These are phyloP conservation scores for Flammula alnicola DNA, from an alignment of 1,284 basidiomycete species.

Conservation along the genomic window DNA sequence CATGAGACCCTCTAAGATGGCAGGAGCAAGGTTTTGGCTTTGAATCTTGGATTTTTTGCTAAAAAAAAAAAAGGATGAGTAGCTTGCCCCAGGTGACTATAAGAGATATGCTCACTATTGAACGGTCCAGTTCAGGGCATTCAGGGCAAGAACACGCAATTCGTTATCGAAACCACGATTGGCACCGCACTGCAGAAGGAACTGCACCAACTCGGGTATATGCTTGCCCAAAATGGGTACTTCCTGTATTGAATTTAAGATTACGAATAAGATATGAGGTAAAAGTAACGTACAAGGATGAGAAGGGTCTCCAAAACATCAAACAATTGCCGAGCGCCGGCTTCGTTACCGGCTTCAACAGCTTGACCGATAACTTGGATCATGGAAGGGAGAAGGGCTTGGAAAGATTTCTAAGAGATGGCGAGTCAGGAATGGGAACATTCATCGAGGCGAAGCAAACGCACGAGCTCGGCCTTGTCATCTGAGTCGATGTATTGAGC, in stretches of 20 bases:
- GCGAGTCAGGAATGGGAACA: conserved; percentile 1
- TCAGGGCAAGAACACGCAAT: conserved; percentile 90
- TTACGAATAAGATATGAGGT: neutral
- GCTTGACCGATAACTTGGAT: conserved; percentile 89
- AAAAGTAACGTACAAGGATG: conserved; percentile 66
- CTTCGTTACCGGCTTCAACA: conserved; percentile 84
- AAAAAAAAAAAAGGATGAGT: conserved; percentile 12
- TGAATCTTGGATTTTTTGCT: conserved; percentile 98
- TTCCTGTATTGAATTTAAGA: conserved; percentile 59
- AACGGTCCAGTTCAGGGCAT: conserved; percentile 95
- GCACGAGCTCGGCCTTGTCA: conserved; percentile 86
- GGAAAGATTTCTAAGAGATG: conserved; percentile 77
- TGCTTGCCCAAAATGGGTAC: conserved; percentile 90
- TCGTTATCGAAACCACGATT: conserved; percentile 83
- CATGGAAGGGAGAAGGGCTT: conserved; percentile 88
- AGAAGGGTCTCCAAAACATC: conserved; percentile 97
- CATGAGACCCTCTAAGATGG: conserved; percentile 91
- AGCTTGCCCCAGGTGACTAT: neutral
- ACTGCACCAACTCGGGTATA: conserved; percentile 87
- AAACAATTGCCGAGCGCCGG: conserved; percentile 87
- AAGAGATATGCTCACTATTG: conserved; percentile 67
- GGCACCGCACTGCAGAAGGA: conserved; percentile 86
- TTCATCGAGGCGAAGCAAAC: conserved; percentile 34
- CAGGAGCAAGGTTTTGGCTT: conserved; percentile 82
- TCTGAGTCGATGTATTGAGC: conserved; percentile 93